Evolutionary conservation across 2,329 filamentous ascomycete species (phyloP), one percentile per base, ranked within the genome.

Genomic region (Diaporthe capsici): DNA sequence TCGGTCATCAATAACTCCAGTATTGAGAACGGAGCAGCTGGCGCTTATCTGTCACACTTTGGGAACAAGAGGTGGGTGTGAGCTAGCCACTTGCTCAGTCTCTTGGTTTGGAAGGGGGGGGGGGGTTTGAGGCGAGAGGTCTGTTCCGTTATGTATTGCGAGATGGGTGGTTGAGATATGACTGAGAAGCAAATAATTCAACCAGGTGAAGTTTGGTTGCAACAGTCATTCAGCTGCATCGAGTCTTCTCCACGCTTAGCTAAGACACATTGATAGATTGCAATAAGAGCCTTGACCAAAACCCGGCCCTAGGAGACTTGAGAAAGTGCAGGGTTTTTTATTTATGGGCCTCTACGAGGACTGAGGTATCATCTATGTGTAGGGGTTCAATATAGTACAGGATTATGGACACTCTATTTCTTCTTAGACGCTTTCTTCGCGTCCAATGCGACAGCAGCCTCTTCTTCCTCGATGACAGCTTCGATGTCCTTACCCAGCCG

Each of bases 401-500:
- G 47, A 15, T 37, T 17, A 39, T 25, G 7, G 20, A 17, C 42
- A 31, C 22, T 37, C 42, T 74, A 79, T 72, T 79, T 79, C 76
- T 79, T 80, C 25, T 73, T 75, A 55, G 76, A 78, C 12, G 65
- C 67, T 37, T 77, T 77, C 58, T 79, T 80, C 12, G 76, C 71
- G 20, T 70, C 76, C n/a, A 76, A 77, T 4, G 79, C 80, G 17
- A 82, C 81, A 25, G 82, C 82, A 68, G 88, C 88, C 82, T 92
- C 88, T 77, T 93, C 92, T 13, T 93, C 91, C 22, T 86, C 88
- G 72, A 95, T 87, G 78, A 98, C 84, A 7, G 89, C 89, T 81
- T 94, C 89, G 51, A 98, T 91, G 77, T 98, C 96, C 78, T 89
- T 89, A 77, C 93, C 92, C 58, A 92, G 88, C 78, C 97, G 88